Base-by-base conservation (phyloP, 129 eudicot species). In the Escallonia rubra region DNA sequence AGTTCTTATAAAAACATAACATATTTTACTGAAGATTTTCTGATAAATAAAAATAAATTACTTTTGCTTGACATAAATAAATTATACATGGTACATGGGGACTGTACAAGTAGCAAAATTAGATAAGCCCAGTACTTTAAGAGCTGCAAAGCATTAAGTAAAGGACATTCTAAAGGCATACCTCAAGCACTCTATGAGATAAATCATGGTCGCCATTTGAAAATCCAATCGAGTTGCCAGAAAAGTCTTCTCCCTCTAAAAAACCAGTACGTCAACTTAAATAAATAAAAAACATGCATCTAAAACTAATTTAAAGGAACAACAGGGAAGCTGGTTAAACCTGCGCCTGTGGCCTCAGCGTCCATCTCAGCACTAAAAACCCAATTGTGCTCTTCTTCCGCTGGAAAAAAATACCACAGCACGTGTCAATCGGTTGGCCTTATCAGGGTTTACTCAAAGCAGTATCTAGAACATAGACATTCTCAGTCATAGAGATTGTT, bases 371-470 rank as follows among this genome's bases (percentile, higher is more conserved):
- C 96, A 93, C 95, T 93, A 69, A 84, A 89, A 58, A 86, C 73
- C 98, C 98, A 89, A 55, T 86, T 84, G 64, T 89, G 92, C 59
- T 82, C 86, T 50, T 86, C 96, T 64, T 88, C 95, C 50, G 64
- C 82, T 85, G 75, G 64, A 52, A 23, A 64, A 71, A 63, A 42
- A 62, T 38, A 66, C 4, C 54, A n/a, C 16, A 8, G 67, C 14
- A 2, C 48, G 10, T 12, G 4, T 4, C 14, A 40, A 44, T 7
- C 0, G 13, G 23, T 41, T 1, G 5, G 15, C 50, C 15, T 8
- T 42, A 54, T 38, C 6, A 66, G 34, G 54, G 9, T 12, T 15
- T 40, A 38, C 60, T 12, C 6, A 9, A 43, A 40, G 38, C 34
- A 41, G 52, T 66, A 8, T 16, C 60, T 11, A 51, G 45, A 67